Conservation (phyloP, 2,329 filamentous ascomycete species). For the Sclerotiophoma versabilis region DNA sequence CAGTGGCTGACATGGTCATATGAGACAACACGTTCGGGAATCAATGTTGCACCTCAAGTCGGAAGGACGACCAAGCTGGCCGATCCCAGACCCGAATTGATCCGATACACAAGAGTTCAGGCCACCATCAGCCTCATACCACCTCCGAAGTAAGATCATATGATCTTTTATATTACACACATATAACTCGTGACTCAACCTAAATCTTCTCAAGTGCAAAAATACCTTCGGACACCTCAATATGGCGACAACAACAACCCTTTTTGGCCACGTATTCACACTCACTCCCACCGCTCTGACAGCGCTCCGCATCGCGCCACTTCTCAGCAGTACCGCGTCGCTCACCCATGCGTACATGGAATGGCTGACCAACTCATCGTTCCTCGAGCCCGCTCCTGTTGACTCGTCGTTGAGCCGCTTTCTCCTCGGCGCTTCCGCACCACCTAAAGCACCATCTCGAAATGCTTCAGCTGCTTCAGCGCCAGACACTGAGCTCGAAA, state of each 20-base stretch:
- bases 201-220: not conserved
- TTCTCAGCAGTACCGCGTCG: slow-evolving; percentile 32
- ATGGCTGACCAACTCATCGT: slow-evolving; percentile 29
- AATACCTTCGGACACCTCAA: not conserved
- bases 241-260: slow-evolving; percentile 12
- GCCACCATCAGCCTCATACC: not conserved
- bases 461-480: no score
- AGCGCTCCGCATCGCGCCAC: slow-evolving; percentile 31
- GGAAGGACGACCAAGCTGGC: no score
- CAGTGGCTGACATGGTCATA: no score
- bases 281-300: slow-evolving; percentile 17
- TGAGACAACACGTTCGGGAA: no score
- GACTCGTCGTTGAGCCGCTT: not conserved
- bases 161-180: not conserved
- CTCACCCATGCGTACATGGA: slow-evolving; percentile 41
- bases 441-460: no score
- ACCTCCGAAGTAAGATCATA: not conserved
- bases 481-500: no score
- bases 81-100: no score
- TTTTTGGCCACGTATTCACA: slow-evolving; percentile 4
- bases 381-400: slow-evolving; percentile 21
- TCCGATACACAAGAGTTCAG: no score
- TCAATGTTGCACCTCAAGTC: no score
- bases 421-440: not conserved
- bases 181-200: not conserved